Evolutionary conservation across 768 basidiomycete genomes (phyloP), one percentile per base, ranked within the genome.

Genomic region (Rhodotorula kratochvilovae): DNA sequence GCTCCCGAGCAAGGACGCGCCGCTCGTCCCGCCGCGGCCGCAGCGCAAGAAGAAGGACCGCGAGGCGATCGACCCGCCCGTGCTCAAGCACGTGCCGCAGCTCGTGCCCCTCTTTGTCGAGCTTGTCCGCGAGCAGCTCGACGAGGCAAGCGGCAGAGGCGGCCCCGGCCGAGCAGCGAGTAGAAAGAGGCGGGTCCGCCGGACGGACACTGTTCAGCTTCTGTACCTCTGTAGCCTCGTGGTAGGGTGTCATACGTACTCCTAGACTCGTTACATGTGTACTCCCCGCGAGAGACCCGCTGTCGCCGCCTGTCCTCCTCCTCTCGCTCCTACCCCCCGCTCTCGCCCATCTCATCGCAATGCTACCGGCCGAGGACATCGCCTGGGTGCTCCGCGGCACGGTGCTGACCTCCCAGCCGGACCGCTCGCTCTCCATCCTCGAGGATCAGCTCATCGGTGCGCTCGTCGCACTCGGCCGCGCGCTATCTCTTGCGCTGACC

Each of bases 51-150:
- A 85, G 80, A 84, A 83, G 71, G 79, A 79, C 33, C 70, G 78
- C 3, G 80, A 81, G 55, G 77, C 82, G 15, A 80, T 90, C 55
- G 85, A 87, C 74, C 88, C 89, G 55, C 96, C 96, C 3, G 87
- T 90, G 62, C 82, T 97, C 58, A 81, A 83, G 58, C 85, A 88
- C 77, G 86, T 98, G 62, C 89, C 91, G n/a, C 84, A 87, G 70
- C 80, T 99, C 31, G 82, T 96, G 48, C 92, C 95, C 3, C 76
- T 98, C 36, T 97, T 98, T 79, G 85, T 89, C 55, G 96, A 98
- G 82, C 87, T 97, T 85, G 93, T 71, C n/a, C 70, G 70, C 27
- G 35, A 56, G 31, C 66, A 71, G 53, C 60, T 71, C 31, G 53
- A 64, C 57, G 42, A 63, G 23, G 70, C 70, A 15, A 50, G 2